Evolutionary conservation across 2,329 filamentous ascomycete genomes (phyloP), one percentile per base, ranked within the genome.

Genomic region (Colletotrichum liaoningense): DNA sequence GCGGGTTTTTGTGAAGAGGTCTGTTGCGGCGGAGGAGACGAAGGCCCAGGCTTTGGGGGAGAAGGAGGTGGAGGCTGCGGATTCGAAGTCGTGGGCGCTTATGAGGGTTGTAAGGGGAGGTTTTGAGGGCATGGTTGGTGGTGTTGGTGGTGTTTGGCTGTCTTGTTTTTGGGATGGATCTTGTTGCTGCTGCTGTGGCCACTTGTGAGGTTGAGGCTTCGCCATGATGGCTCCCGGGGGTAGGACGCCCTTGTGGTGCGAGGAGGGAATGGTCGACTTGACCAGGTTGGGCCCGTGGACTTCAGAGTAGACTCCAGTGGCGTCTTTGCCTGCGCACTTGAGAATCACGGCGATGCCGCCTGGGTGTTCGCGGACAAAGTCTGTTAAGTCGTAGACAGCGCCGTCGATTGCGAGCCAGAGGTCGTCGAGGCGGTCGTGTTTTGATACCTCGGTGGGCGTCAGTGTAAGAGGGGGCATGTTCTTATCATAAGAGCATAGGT

Each of bases 1-100:
- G 63, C 86, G 85, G 63, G 74, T 76, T 60, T 91, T 89, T 49
- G 92, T 89, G 77, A 87, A 86, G n/a, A 84, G 80, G 77, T 88
- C 92, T 6, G 90, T 93, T 12, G 91, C 89, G 2, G 91, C 92
- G 9, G 90, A 92, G 24, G 90, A 92, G 78, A 91, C 89, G 77
- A 93, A 93, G 0, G 91, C 92, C 90, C 90, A 93, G n/a, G 91
- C 89, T 77, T 93, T 93, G 26, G 87, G 86, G 9, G 86, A 85
- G 60, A 92, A 85, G 6, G 86, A 88, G 30, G 83, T 83, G 19
- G 86, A 85, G 4, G 91, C 91, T 0, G 88, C 89, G 12, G 82
- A 72, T 64, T 90, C 87, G 77, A 93, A 93, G 81, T 93, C 91
- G 74, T 91, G 84, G 7, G 88, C 72, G 76, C 86, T 91, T 78